Evolutionary conservation across 1,284 basidiomycete genomes (phyloP), one percentile per base, ranked within the genome.

Genomic region (Puccinia polysora): DNA sequence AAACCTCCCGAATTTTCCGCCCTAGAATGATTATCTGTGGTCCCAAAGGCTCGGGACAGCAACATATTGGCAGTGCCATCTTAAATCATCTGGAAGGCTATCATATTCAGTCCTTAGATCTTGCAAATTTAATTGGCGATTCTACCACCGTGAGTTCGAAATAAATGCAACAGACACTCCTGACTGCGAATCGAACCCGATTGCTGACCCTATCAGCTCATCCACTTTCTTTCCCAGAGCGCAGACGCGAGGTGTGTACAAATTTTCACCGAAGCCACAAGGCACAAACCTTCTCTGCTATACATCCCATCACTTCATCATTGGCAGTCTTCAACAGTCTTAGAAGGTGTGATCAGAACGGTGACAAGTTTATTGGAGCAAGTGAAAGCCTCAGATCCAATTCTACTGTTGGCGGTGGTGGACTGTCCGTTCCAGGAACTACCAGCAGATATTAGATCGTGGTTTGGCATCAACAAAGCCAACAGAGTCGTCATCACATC

Each of bases 201-300:
- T 30, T 12, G 0, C 45, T 23, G 71, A n/a, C 70, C 56, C 47
- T 12, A 47, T 67, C n/a, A 73, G 12, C 38, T 14, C 45, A 49
- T 40, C 45, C 32, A n/a, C n/a, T n/a, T n/a, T n/a, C n/a, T n/a
- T 15, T 58, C 15, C 7, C 75, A 93, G 89, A 92, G 92, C 2
- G 83, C 88, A 2, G 96, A 99, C 81, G 90, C 95, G 0, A 88
- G 90, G 1, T 88, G 97, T 70, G 91, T 97, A 1, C 95, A 97
- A 77, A 84, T 97, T n/a, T 97, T 98, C 77, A 86, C 94, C 20
- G 96, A 99, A 80, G 96, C 96, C 0, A 97, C 97, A 80, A 87
- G 96, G 34, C 91, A 97, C 79, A 94, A 97, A 77, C 96, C 96
- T 0, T 94, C 92, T 0, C 88, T 98, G 50, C 85, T 98, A 60